Percentiles rank a stretch among this genome's conserved stretches.
These are phyloP conservation scores for Phoenix roebelenii DNA, from an alignment of 176 grass and related monocot species.

Conservation along the genomic window DNA sequence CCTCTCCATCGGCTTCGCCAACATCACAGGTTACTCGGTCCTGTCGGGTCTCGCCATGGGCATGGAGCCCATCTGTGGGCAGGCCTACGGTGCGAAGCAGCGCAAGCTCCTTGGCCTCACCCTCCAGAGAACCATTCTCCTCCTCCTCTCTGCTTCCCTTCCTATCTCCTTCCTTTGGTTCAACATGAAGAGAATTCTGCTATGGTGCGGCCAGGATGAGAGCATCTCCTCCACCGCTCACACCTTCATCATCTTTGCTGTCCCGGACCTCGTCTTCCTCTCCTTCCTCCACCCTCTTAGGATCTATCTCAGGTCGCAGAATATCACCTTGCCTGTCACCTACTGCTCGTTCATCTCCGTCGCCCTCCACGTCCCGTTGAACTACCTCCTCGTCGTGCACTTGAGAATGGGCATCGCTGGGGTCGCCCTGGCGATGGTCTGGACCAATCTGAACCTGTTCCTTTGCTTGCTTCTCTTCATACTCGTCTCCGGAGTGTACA, in stretches of 20 bases:
- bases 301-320: neutral
- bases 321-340: neutral
- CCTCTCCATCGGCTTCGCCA: conserved; percentile 78
- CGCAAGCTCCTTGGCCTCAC: conserved; percentile 1
- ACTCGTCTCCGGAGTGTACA: neutral
- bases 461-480: neutral
- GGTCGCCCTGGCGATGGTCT: neutral
- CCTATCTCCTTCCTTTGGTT: conserved; percentile 2
- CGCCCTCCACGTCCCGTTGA: neutral
- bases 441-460: neutral
- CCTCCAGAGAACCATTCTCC: conserved; percentile 4
- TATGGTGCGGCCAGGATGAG: conserved; percentile 6
- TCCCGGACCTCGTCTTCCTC: conserved; percentile 1
- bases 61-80: conserved; percentile 96
- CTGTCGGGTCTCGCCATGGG: conserved; percentile 76
- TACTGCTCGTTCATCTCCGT: conserved; percentile 5
- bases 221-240: neutral
- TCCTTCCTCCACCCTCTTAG: conserved; percentile 5
- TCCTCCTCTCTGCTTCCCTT: conserved; percentile 1
- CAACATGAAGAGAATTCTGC: conserved; percentile 1
- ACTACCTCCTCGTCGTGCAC: neutral
- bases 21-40: conserved; percentile 95
- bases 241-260: neutral
- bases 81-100: conserved; percentile 61
- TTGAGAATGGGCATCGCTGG: conserved; percentile 1